Base-by-base conservation (phyloP, 805 yeast genomes). In the Ogataea allantospora region DNA sequence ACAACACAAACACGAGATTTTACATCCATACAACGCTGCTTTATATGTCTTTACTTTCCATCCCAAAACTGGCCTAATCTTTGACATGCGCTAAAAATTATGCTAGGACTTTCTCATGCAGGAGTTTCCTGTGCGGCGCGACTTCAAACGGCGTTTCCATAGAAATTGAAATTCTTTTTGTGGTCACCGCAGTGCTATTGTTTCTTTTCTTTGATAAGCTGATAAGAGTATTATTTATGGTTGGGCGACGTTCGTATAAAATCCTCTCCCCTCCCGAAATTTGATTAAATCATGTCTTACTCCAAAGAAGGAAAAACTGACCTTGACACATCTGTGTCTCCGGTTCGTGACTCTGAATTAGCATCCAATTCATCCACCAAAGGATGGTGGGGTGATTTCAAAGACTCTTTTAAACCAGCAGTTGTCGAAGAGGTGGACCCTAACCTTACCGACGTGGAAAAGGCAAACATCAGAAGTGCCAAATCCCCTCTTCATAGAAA, bases 401-500 rank as follows among this genome's bases (percentile, higher is more conserved):
- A 43, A 7, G 63, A 63, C 36, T 45, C 62, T 19, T 62, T 63
- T 42, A 62, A 58, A 38, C 60, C 57, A 15, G 46, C 51, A 11
- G 53, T 50, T 6, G 31, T 49, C 27, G 73, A 66, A 15, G 64
- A 61, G 9, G 36, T 73, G 26, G 78, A 73, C 49, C 74, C 68
- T 22, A 57, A 62, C 47, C 53, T 70, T 49, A 48, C 68, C 11
- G 72, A 66, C 22, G 57, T 68, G 18, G 77, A 73, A 55, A 70
- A 62, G 50, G 71, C 73, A 11, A 74, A 73, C 43, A 57, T 71
- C 20, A 51, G 55, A 35, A 67, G 78, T 17, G 71, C 77, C 17
- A 67, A 65, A 47, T 62, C 78, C 32, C 79, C 79, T 11, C 62
- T 73, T 40, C 60, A 70, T 23, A 65, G 83, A 47, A 57, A 69